Conservation (phyloP, 345 rosid species). For the Moricandia arvensis region DNA sequence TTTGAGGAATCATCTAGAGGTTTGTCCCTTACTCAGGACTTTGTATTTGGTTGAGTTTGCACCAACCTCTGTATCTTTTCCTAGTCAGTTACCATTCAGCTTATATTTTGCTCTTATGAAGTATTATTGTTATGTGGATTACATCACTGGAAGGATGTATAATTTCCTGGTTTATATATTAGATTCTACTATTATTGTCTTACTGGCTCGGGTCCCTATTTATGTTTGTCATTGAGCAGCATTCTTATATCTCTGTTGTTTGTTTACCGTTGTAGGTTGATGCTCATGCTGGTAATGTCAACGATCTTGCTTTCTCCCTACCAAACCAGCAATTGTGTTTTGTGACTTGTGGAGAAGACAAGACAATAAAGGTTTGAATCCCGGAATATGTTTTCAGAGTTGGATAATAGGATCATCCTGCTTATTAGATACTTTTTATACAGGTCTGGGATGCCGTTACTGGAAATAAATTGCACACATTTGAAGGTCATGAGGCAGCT, state of each 20-base stretch:
- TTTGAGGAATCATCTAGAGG: slow-evolving; percentile 56
- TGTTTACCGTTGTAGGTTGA: slow-evolving; percentile 46
- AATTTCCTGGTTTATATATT: background rate
- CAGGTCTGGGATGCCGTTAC: slow-evolving; percentile 71
- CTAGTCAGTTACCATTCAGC: slow-evolving; percentile 15
- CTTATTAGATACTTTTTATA: background rate
- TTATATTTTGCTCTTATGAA: background rate
- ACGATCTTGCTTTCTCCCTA: slow-evolving; percentile 67
- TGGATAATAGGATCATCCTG: slow-evolving; percentile 6
- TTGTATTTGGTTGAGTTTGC: slow-evolving; percentile 18
- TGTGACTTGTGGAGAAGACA: slow-evolving; percentile 76
- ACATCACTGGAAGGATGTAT: background rate
- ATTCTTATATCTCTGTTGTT: slow-evolving; percentile 12
- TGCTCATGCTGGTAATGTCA: slow-evolving; percentile 68
- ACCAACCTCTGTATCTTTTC: background rate
- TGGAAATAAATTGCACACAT: slow-evolving; percentile 52
- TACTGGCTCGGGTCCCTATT: background rate
- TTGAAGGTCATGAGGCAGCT: slow-evolving; percentile 77
- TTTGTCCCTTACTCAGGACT: slow-evolving; percentile 29
- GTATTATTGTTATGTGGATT: slow-evolving; percentile 9
- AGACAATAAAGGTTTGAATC: slow-evolving; percentile 54
- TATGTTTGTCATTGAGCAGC: slow-evolving; percentile 2
- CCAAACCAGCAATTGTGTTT: slow-evolving; percentile 60
- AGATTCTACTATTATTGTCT: slow-evolving; percentile 1
- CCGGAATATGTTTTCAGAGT: background rate